Percentiles rank a stretch among this genome's conserved stretches.
These are phyloP conservation scores for Rhynchospora breviuscula DNA, from an alignment of 176 grass and related monocot genomes.

Conservation along the genomic window DNA sequence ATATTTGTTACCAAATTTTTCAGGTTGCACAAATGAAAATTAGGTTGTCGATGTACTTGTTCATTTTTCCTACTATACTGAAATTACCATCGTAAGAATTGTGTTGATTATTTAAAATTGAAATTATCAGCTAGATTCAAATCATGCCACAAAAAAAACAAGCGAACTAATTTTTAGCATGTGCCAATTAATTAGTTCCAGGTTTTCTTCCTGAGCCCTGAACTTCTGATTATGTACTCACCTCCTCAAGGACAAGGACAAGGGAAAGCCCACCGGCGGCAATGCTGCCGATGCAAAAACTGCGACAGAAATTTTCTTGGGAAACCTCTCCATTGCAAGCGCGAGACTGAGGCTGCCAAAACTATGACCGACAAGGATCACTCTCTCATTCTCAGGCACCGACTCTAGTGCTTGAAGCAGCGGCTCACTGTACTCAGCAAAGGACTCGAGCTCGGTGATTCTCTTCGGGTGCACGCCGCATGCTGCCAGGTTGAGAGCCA, in stretches of 20 bases:
- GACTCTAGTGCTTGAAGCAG: constrained; percentile 42
- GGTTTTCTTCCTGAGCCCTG: no score
- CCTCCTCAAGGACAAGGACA: constrained; percentile 46
- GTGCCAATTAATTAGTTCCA: no score
- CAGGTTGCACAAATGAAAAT: no score
- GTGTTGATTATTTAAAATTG: neutral
- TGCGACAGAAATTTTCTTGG: constrained; percentile 57
- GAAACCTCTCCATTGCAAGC: constrained; percentile 62
- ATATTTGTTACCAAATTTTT: no score
- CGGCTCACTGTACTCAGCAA: constrained; percentile 59
- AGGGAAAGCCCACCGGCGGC: constrained; percentile 31
- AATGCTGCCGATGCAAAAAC: constrained; percentile 70
- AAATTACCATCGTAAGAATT: no score
- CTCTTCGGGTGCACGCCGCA: constrained; percentile 48
- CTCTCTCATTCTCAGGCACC: constrained; percentile 42
- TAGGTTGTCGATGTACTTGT: no score
- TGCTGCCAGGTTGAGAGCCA: constrained; percentile 49
- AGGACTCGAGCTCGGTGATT: constrained; percentile 41
- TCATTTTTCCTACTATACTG: no score
- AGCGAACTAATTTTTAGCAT: no score
- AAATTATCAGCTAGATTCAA: no score
- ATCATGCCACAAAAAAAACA: no score
- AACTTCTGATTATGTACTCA: neutral
- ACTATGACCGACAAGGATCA: constrained; percentile 68
- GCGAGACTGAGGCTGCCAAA: constrained; percentile 55